Conservation (phyloP, 805 yeast genomes). For the Limtongia smithiae region DNA sequence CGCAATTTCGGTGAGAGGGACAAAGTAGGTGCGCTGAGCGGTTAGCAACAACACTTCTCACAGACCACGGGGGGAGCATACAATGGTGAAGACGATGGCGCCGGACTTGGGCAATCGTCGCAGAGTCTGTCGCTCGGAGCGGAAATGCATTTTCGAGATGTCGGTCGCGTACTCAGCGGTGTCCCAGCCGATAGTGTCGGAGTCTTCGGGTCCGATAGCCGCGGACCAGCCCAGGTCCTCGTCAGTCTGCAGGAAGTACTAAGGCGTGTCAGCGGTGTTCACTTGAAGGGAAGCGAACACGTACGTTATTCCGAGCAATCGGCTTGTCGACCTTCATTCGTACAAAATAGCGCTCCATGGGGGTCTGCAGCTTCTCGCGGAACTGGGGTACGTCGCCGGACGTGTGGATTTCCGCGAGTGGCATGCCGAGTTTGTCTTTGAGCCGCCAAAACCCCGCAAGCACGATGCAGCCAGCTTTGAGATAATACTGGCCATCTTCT, state of each 20-base stretch:
- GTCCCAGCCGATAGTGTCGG: conserved; percentile 55
- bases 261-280: too few relatives aligned
- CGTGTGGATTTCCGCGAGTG: conserved; percentile 57
- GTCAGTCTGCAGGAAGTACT: conserved; percentile 62
- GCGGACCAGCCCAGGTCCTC: conserved; percentile 60
- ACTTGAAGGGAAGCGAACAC: too few relatives aligned
- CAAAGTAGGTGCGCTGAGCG: conserved; percentile 51
- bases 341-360: conserved; percentile 64
- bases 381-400: conserved; percentile 68
- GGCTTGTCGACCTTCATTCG: conserved; percentile 57
- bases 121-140: conserved; percentile 64
- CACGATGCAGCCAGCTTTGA: conserved; percentile 60
- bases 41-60: background rate
- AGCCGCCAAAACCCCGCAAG: conserved; percentile 65
- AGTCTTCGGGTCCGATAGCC: conserved; percentile 57
- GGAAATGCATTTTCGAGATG: conserved; percentile 48
- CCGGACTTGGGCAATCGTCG: conserved; percentile 60
- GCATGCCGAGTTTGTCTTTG: conserved; percentile 54
- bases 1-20: conserved; percentile 52
- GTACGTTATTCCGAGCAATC: conserved; percentile 53
- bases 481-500: conserved; percentile 52
- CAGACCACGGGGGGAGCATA: background rate
- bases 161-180: conserved; percentile 52
- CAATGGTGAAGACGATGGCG: conserved; percentile 54
- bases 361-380: conserved; percentile 52